phyloP scores from a whole-genome alignment of 1,284 basidiomycete genomes.

The Pyrrhoderma noxium region DNA sequence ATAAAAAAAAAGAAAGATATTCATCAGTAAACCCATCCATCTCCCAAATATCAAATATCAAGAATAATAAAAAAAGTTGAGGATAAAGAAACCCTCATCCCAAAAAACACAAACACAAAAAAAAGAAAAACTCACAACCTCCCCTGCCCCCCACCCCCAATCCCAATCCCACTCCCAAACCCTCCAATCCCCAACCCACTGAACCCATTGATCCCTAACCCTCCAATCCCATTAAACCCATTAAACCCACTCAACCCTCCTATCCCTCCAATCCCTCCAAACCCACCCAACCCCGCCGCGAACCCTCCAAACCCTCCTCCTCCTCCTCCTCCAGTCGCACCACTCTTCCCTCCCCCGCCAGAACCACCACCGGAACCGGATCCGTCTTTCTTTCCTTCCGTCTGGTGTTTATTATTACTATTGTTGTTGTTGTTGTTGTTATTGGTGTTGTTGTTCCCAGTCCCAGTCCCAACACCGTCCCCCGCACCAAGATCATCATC shows the following conservation, averaged over 20 bases:
- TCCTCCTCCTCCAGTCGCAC: neutral
- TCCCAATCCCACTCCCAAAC: no score
- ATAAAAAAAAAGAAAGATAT: no score
- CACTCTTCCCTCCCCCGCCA: neutral
- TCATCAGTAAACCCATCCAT: no score
- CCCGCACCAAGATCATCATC: neutral
- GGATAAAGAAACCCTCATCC: no score
- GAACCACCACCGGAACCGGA: neutral
- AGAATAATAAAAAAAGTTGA: no score
- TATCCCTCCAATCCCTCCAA: neutral
- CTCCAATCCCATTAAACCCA: neutral
- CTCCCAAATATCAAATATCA: no score
- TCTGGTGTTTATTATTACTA: neutral
- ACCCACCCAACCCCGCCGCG: neutral
- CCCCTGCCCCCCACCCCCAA: neutral
- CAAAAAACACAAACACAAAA: neutral
- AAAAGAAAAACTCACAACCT: neutral
- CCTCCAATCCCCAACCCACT: no score
- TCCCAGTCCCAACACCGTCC: neutral
- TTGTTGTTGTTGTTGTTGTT: neutral
- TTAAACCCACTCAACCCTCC: conserved; percentile 1
- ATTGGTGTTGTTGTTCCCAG: neutral
- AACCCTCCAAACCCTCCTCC: neutral
- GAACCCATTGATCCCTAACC: no score
- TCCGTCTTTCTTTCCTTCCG: no score